These are phyloP conservation scores for Cladochytrium replicatum DNA, from an alignment of 192 early-diverging fungal species.

Conservation along the genomic window DNA sequence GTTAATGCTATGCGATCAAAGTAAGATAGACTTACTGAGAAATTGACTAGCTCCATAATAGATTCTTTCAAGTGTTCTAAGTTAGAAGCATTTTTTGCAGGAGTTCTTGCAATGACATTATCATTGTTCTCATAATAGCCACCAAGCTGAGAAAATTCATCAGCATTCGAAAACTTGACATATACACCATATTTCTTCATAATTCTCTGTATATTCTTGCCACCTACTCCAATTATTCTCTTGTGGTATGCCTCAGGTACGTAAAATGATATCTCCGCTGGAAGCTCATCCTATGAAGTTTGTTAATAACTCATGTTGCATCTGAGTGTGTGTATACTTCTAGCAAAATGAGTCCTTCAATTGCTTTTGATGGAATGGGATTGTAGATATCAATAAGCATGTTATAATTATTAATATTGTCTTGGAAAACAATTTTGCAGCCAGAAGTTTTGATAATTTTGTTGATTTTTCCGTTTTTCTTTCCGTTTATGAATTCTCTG, in stretches of 20 bases:
- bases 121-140: constrained; percentile 72
- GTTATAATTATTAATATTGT: constrained; percentile 64
- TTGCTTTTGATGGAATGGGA: constrained; percentile 33
- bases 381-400: constrained; percentile 69
- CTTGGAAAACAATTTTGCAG: constrained; percentile 59
- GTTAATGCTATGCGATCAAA: neutral
- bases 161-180: constrained; percentile 76
- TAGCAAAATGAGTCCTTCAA: constrained; percentile 60
- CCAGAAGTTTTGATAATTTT: constrained; percentile 66
- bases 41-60: constrained; percentile 51
- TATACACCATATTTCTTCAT: constrained; percentile 86
- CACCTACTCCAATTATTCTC: constrained; percentile 78
- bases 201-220: constrained; percentile 81
- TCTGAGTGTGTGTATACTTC: constrained; percentile 18
- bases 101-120: constrained; percentile 76
- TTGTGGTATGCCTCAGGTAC: constrained; percentile 77
- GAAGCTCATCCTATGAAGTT: constrained; percentile 57
- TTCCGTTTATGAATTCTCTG: constrained; percentile 77
- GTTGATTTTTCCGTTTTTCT: constrained; percentile 84
- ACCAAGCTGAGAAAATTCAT: constrained; percentile 59
- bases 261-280: constrained; percentile 75
- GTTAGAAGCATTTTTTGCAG: constrained; percentile 59
- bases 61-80: constrained; percentile 49
- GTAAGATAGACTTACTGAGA: constrained; percentile 4
- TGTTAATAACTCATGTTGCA: constrained; percentile 4